Evolutionary conservation across 2,329 filamentous ascomycete genomes (phyloP).

Genomic region (Penicillium sclerotiorum): DNA sequence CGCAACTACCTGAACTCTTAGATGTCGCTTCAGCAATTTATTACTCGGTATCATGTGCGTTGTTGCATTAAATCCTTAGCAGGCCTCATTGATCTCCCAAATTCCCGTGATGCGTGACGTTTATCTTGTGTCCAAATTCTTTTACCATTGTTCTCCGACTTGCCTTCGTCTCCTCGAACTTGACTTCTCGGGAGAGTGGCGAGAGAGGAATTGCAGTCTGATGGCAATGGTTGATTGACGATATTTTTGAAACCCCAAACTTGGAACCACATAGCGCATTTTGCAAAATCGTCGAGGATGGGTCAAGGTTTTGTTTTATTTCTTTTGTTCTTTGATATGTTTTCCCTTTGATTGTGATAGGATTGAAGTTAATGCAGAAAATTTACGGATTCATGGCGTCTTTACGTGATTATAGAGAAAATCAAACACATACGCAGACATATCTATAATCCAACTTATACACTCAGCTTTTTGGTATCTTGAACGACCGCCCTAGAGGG

Average conservation of each 20-base stretch:
- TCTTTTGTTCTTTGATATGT: conserved; percentile 12
- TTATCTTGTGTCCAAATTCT: conserved; percentile 13
- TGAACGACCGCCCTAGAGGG: no score
- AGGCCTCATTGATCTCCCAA: conserved; percentile 22
- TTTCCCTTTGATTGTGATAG: conserved; percentile 15
- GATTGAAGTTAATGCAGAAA: conserved; percentile 23
- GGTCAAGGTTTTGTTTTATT: conserved; percentile 11
- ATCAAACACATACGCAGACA: not conserved
- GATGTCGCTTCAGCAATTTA: conserved; percentile 16
- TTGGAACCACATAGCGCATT: conserved; percentile 15
- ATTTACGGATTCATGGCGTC: conserved; percentile 5
- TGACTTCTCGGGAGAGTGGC: no score
- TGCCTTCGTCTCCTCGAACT: conserved; percentile 2
- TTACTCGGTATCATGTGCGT: conserved; percentile 10
- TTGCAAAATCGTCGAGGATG: conserved; percentile 13
- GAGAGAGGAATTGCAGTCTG: conserved; percentile 14
- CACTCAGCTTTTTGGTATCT: no score
- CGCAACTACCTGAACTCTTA: conserved; percentile 54
- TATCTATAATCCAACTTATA: no score
- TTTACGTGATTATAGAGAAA: not conserved
- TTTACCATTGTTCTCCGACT: conserved; percentile 5
- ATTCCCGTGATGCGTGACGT: conserved; percentile 20
- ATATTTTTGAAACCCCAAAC: conserved; percentile 3
- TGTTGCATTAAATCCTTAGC: conserved; percentile 23
- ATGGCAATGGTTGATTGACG: conserved; percentile 12